Conservation (phyloP, 2,329 filamentous ascomycete species). For the Sporothrix pallida region DNA sequence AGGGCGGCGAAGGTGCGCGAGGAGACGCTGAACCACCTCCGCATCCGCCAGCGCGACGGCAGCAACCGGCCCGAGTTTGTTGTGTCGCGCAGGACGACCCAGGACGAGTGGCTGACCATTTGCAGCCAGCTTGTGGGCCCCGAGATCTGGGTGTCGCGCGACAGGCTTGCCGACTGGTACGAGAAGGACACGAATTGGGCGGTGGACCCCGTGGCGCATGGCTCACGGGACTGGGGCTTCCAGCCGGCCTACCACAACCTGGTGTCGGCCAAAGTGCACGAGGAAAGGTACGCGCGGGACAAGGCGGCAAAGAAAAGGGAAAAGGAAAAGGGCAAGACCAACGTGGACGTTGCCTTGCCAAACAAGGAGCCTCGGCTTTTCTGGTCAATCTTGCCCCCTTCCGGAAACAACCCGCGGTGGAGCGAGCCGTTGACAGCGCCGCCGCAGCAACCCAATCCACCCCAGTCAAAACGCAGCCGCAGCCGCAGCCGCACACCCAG, state of each 20-base stretch:
- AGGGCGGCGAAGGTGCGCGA: too few relatives aligned
- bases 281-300: not conserved
- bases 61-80: constrained; percentile 26
- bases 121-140: constrained; percentile 11
- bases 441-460: not conserved
- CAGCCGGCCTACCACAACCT: not conserved
- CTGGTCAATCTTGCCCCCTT: too few relatives aligned
- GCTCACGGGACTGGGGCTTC: not conserved
- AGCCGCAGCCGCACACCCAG: not conserved
- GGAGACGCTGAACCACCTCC: constrained; percentile 7
- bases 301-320: not conserved
- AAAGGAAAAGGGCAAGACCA: too few relatives aligned
- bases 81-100: constrained; percentile 20
- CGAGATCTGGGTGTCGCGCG: constrained; percentile 11
- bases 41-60: constrained; percentile 2
- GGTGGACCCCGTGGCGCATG: too few relatives aligned
- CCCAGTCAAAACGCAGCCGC: constrained; percentile 7
- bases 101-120: constrained; percentile 28
- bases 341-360: too few relatives aligned
- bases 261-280: not conserved
- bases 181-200: not conserved
- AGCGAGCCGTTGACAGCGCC: not conserved
- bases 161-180: not conserved
- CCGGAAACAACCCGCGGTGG: too few relatives aligned
- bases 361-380: too few relatives aligned